A percentile compares a stretch with the other conserved stretches of the same genome.
phyloP scores from a whole-genome alignment of 2,329 filamentous ascomycete species.

The Berkeleyomyces rouxiae region DNA sequence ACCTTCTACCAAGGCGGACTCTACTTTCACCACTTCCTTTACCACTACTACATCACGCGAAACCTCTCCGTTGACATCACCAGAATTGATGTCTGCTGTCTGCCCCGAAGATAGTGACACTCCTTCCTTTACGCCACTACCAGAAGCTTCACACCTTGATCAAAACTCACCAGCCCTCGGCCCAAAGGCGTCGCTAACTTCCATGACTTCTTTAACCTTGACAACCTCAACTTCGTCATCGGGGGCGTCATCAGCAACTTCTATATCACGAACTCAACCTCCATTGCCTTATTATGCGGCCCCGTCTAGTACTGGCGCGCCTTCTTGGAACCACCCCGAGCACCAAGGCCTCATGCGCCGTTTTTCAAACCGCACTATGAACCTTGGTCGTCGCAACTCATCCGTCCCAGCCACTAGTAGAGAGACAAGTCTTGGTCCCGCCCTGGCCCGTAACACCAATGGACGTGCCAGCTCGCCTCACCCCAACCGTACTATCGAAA shows the following conservation, averaged over 20 bases:
- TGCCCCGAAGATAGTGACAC: background rate
- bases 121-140: background rate
- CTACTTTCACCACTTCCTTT: background rate
- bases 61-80: background rate
- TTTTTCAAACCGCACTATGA: constrained; percentile 64
- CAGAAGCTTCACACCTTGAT: background rate
- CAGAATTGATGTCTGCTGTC: background rate
- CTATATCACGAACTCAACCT: constrained; percentile 9
- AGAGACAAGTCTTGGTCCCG: constrained; percentile 77
- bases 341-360: constrained; percentile 56
- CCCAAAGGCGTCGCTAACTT: background rate
- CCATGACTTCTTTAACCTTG: background rate
- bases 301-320: background rate
- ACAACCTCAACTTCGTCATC: constrained; percentile 1
- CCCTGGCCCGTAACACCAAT: constrained; percentile 72
- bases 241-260: constrained; percentile 10
- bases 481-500: constrained; percentile 40
- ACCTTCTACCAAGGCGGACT: constrained; percentile 5
- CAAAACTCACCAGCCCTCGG: background rate
- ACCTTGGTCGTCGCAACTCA: constrained; percentile 54
- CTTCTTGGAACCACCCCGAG: background rate
- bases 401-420: constrained; percentile 61
- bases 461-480: constrained; percentile 66
- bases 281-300: constrained; percentile 13
- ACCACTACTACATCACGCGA: background rate